phyloP scores from a whole-genome alignment of 2,329 filamentous ascomycete genomes.

The Ascochyta pisi region DNA sequence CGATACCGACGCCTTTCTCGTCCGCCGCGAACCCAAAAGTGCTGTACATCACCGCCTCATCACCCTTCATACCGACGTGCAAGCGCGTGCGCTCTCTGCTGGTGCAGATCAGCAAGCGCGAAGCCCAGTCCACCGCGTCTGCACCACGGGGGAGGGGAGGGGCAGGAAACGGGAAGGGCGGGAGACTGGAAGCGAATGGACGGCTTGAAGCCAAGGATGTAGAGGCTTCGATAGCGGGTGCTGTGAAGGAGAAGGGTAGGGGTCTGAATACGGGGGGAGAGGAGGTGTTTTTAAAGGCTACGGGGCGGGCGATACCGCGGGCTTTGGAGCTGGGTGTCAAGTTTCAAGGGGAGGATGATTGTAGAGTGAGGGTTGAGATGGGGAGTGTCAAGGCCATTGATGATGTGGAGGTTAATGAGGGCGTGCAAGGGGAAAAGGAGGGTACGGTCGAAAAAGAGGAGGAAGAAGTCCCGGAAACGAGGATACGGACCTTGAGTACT shows the following conservation, averaged over 20 bases:
- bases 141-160: background rate
- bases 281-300: conserved; percentile 67
- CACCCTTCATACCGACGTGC: conserved; percentile 72
- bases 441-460: conserved; percentile 10
- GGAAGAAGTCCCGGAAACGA: conserved; percentile 50
- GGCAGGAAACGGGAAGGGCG: background rate
- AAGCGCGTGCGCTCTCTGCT: conserved; percentile 71
- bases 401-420: conserved; percentile 57
- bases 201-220: conserved; percentile 39
- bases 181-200: conserved; percentile 28
- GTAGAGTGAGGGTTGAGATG: conserved; percentile 66
- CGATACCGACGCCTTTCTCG: conserved; percentile 62
- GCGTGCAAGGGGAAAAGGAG: conserved; percentile 22
- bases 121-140: conserved; percentile 46
- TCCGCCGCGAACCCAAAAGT: conserved; percentile 59
- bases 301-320: conserved; percentile 71
- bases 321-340: conserved; percentile 67
- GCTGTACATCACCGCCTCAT: conserved; percentile 70
- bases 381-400: conserved; percentile 71
- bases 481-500: conserved; percentile 46
- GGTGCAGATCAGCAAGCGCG: conserved; percentile 61
- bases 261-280: conserved; percentile 44
- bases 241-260: conserved; percentile 21
- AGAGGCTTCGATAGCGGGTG: conserved; percentile 38
- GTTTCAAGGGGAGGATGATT: conserved; percentile 69